Conservation (phyloP, 148 eudicot species). For the Chenopodium album region DNA sequence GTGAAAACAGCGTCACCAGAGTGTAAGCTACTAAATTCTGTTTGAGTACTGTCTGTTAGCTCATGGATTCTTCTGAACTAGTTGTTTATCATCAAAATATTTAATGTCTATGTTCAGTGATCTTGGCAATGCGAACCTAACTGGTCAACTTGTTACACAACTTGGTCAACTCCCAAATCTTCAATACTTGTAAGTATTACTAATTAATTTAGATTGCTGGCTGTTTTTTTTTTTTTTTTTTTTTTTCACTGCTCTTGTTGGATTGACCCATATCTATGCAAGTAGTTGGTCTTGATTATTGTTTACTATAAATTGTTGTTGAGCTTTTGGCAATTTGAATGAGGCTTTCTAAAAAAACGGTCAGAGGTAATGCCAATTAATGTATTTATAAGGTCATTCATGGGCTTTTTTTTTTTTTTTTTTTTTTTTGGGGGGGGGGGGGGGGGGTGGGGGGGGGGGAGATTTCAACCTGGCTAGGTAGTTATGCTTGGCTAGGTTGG, state of each 20-base stretch:
- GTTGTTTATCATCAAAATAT: conserved; percentile 1
- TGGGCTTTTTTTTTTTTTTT: too few species aligned
- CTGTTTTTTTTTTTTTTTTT: neutral
- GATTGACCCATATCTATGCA: neutral
- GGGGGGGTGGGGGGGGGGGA: too few species aligned
- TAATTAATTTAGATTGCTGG: neutral
- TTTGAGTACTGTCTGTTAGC: neutral
- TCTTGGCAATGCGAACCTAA: conserved; percentile 73
- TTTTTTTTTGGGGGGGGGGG: neutral
- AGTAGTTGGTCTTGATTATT: neutral
- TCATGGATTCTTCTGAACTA: conserved; percentile 2
- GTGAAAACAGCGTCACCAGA: conserved; percentile 65
- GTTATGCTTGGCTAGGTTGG: too few species aligned
- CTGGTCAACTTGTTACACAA: conserved; percentile 69
- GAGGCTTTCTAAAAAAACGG: neutral
- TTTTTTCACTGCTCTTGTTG: neutral
- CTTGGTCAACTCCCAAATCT: conserved; percentile 74
- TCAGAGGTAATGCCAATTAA: neutral
- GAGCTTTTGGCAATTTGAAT: neutral
- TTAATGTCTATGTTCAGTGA: conserved; percentile 46
- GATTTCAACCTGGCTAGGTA: too few species aligned
- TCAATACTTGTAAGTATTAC: conserved; percentile 69
- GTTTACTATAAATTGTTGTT: neutral
- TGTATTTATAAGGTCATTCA: neutral
- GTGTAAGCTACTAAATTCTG: conserved; percentile 49